phyloP scores from a whole-genome alignment of 345 rosid genomes.

The Linum trigynum region DNA sequence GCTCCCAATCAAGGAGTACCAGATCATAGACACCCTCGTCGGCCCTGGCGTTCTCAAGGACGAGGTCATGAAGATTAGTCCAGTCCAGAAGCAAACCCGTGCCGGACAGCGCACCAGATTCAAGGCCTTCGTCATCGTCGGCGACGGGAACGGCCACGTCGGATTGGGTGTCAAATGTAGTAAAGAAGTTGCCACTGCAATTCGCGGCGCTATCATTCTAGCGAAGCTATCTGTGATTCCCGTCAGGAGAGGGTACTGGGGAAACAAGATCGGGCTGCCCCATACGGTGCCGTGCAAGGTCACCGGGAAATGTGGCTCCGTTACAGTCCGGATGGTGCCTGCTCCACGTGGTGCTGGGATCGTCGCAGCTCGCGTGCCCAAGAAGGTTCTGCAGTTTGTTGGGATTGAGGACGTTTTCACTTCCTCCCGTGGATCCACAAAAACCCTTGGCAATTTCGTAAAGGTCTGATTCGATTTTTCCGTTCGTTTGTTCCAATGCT shows the following conservation, averaged over 20 bases:
- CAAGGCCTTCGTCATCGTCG: neutral
- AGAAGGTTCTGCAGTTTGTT: constrained; percentile 81
- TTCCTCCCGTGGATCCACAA: constrained; percentile 68
- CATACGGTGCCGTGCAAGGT: constrained; percentile 70
- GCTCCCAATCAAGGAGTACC: constrained; percentile 70
- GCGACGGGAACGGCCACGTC: too few relatives aligned
- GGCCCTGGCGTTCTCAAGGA: constrained; percentile 56
- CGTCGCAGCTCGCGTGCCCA: constrained; percentile 79
- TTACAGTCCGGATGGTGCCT: constrained; percentile 65
- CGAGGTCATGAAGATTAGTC: constrained; percentile 87
- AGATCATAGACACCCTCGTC: constrained; percentile 60
- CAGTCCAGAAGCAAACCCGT: neutral
- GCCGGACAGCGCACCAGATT: constrained; percentile 58
- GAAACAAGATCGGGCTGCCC: constrained; percentile 65
- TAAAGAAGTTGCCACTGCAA: constrained; percentile 8
- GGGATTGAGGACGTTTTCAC: constrained; percentile 19
- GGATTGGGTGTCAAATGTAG: constrained; percentile 45
- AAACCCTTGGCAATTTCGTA: constrained; percentile 74
- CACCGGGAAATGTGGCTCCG: constrained; percentile 64
- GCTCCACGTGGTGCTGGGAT: constrained; percentile 79
- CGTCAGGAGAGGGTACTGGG: constrained; percentile 67
- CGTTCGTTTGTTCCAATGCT: too few relatives aligned
- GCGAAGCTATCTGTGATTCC: constrained; percentile 65
- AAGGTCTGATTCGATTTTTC: constrained; percentile 31
- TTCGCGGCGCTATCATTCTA: constrained; percentile 17